Percentiles rank a stretch among this genome's conserved stretches.
phyloP scores from a whole-genome alignment of 2,329 filamentous ascomycete species.

The Fusarium falciforme region DNA sequence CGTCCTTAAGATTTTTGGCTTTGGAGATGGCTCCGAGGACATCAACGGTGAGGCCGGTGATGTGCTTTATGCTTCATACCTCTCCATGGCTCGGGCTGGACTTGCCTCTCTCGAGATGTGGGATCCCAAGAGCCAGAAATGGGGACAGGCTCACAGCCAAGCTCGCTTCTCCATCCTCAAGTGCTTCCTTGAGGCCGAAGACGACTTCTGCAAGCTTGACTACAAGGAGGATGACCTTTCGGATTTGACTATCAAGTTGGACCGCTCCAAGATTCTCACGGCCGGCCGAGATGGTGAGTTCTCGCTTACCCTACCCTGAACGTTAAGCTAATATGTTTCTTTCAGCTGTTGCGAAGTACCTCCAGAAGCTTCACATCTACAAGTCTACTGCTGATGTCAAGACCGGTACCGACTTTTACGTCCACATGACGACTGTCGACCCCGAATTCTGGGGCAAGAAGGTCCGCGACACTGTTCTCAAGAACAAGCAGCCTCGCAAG shows the following conservation, averaged over 20 bases:
- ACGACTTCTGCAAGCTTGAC: conserved; percentile 86
- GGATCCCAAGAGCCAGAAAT: conserved; percentile 90
- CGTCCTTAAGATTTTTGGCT: conserved; percentile 91
- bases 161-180: conserved; percentile 89
- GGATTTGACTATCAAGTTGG: conserved; percentile 84
- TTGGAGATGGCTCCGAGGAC: conserved; percentile 80
- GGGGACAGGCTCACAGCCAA: conserved; percentile 93
- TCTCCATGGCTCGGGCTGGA: conserved; percentile 95
- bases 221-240: conserved; percentile 79
- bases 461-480: conserved; percentile 79
- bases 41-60: conserved; percentile 84
- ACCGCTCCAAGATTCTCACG: conserved; percentile 87
- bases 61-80: conserved; percentile 87
- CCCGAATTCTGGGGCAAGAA: conserved; percentile 85
- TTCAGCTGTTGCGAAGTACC: conserved; percentile 81
- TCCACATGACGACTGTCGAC: conserved; percentile 84
- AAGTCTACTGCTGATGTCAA: conserved; percentile 89
- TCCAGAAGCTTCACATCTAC: conserved; percentile 93
- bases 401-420: conserved; percentile 82
- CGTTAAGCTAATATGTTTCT: conserved; percentile 35
- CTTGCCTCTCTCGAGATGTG: conserved; percentile 91
- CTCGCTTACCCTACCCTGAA: neutral
- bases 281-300: conserved; percentile 75
- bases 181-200: conserved; percentile 87
- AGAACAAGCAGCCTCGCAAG: conserved; percentile 85